Evolutionary conservation across 139 green algal species (phyloP), one percentile per base, ranked within the genome.

Genomic region (Tetraselmis chui): DNA sequence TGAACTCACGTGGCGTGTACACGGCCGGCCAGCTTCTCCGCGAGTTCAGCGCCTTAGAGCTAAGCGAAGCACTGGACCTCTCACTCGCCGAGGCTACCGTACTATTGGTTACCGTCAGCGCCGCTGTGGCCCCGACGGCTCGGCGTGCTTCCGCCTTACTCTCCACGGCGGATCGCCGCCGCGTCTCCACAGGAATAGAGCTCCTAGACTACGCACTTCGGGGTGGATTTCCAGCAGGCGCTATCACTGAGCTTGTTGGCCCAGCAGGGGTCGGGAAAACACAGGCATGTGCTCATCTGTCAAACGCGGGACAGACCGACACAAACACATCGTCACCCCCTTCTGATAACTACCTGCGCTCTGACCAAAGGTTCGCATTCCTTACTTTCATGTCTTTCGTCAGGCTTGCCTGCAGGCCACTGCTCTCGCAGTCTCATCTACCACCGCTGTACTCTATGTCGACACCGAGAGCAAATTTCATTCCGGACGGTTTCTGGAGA

Each of bases 221-320:
- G 2, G 81, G 81, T 31, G 81, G 81, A 29, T 28, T 84, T 1
- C 59, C n/a, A 25, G 29, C 11, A 23, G 30, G 81, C 23, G 30
- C 67, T 24, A 26, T 84, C 2, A 84, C 81, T 23, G 81, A 84
- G 74, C 26, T 84, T 1, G 81, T 80, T n/a, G 81, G 81, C 23
- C 67, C 67, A 30, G 59, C 81, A n/a, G 81, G 81, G 23, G 59
- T 32, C 1, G 59, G 81, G 31, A 84, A 84, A 76, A 84, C 59
- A 11, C 81, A 84, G 81, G 45, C 45, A 67, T 25, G 45, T 67
- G n/a, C n/a, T n/a, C n/a, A n/a, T n/a, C n/a, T n/a, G n/a, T n/a
- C n/a, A n/a, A n/a, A n/a, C n/a, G n/a, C n/a, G n/a, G n/a, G n/a
- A n/a, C n/a, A n/a, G n/a, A n/a, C n/a, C n/a, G n/a, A n/a, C n/a